Evolutionary conservation across 2,329 filamentous ascomycete species (phyloP).

Genomic region (Cordyceps cateniannulata): DNA sequence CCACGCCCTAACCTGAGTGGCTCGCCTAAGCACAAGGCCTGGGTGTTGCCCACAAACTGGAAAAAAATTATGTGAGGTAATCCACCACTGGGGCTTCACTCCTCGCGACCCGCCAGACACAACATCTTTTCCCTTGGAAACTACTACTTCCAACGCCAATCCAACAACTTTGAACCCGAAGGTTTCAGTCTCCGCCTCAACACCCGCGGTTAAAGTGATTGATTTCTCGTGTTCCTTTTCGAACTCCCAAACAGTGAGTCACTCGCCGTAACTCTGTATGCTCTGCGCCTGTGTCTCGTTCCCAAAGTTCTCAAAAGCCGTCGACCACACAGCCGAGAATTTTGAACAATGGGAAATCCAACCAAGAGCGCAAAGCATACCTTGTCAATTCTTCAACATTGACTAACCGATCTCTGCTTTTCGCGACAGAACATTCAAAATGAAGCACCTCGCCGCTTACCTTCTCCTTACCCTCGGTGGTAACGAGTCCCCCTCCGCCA

Average conservation of each 20-base stretch:
- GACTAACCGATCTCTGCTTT: slow-evolving; percentile 5
- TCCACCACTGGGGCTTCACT: neutral
- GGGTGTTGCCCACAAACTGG: slow-evolving; percentile 6
- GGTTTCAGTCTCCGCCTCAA: slow-evolving; percentile 97
- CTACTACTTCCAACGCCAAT: slow-evolving; percentile 21
- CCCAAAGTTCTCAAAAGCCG: neutral
- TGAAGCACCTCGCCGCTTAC: slow-evolving; percentile 99
- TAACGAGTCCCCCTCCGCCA: slow-evolving; percentile 80
- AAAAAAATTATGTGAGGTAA: slow-evolving; percentile 11
- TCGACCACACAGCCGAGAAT: neutral
- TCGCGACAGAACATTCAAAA: slow-evolving; percentile 54
- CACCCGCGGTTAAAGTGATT: slow-evolving; percentile 98
- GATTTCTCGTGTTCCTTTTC: slow-evolving; percentile 75
- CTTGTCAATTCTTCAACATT: neutral
- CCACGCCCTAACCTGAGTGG: slow-evolving; percentile 20
- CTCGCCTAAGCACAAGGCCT: slow-evolving; percentile 19
- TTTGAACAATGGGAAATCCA: neutral
- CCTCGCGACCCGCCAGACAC: neutral
- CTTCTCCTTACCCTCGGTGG: slow-evolving; percentile 92
- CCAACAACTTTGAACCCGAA: slow-evolving; percentile 69
- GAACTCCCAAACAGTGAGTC: slow-evolving; percentile 30
- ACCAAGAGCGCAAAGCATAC: neutral
- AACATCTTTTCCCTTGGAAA: slow-evolving; percentile 19
- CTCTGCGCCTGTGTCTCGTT: neutral
- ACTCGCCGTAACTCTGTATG: neutral